Conservation (phyloP, 352 stramenopile genomes). For the Thraustotheca clavata region DNA sequence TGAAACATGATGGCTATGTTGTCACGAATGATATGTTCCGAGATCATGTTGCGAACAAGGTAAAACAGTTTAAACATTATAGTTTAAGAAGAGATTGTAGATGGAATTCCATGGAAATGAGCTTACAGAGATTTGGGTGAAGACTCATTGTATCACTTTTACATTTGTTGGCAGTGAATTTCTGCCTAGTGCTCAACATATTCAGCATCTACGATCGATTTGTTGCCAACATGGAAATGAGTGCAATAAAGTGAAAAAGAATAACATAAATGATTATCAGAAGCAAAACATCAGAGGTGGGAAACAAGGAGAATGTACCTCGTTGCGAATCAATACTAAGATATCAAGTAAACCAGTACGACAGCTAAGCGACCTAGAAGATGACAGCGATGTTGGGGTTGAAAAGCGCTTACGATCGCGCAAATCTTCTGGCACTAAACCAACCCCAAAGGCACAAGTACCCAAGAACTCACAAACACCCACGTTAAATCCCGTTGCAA, state of each 20-base stretch:
- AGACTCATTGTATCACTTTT: constrained; percentile 71
- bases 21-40: constrained; percentile 91
- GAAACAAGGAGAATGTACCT: not conserved
- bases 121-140: constrained; percentile 53
- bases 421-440: not conserved
- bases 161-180: constrained; percentile 87
- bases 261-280: not conserved
- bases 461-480: not conserved
- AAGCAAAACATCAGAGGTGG: not conserved
- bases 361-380: not conserved
- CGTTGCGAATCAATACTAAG: not conserved
- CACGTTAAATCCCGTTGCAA: no score
- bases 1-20: constrained; percentile 81
- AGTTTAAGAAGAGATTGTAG: not conserved
- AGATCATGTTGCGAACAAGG: constrained; percentile 77
- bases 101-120: constrained; percentile 28
- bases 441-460: not conserved
- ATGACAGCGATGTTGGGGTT: not conserved
- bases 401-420: not conserved
- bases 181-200: constrained; percentile 59
- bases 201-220: not conserved
- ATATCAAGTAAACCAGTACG: not conserved
- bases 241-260: not conserved
- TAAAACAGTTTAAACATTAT: constrained; percentile 17
- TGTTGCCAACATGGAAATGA: no score